Evolutionary conservation across 306 rosid species (phyloP), one percentile per base, ranked within the genome.

Genomic region (Cicer pinnatifidum): DNA sequence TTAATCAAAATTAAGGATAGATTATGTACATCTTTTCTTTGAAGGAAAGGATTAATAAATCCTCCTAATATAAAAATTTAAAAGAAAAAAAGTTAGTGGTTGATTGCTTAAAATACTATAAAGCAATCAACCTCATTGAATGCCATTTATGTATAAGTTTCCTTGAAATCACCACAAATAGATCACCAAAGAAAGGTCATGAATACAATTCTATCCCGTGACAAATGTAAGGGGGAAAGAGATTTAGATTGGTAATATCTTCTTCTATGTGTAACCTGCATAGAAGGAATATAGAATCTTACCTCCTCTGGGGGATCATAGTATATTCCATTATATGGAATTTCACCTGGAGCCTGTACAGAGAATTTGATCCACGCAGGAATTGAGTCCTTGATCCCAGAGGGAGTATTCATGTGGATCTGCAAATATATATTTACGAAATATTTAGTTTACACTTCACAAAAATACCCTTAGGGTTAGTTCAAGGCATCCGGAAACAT

Each of bases 231-330:
- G 17, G 12, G 12, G 28, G 60, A 54, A 62, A 62, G 46, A 17
- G 44, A 75, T 20, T 52, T 80, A 40, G 10, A 54, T 76, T 44
- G 44, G 16, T 35, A 37, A 20, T 19, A 7, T 67, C 35, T 47
- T 59, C 51, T 53, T 56, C 69, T n/a, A 40, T 62, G 45, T 33
- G 28, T 78, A 65, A 12, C 58, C 41, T 60, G 39, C 65, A 80
- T 17, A 54, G 70, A 80, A 70, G 44, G 62, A 50, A 72, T 69
- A 38, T 9, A 77, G 62, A 79, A 77, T 64, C 81, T 47, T 82
- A 91, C 99, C 97, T 88, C 93, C 83, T 95, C 97, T 15, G 97
- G 97, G 48, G 99, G 99, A 79, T 95, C 99, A 75, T 95, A 95
- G 88, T 91, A 95, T 84, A 95, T 82, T 46, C 97, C 96, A 12